These are phyloP conservation scores for Vitis hybrid DNA, from an alignment of 177 flowering plant species.

Conservation along the genomic window DNA sequence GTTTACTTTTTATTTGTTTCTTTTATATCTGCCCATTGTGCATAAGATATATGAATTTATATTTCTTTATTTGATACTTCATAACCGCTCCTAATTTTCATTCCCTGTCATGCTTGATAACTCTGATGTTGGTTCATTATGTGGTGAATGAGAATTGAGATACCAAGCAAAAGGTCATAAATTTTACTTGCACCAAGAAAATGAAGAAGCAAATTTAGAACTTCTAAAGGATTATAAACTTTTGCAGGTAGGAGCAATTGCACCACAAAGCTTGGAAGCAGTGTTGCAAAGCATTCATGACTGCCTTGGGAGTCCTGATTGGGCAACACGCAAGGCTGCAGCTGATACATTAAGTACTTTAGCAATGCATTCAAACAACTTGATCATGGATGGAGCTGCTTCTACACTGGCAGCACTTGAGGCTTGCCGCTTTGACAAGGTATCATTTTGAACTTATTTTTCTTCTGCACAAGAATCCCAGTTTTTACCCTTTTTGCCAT, in stretches of 20 bases:
- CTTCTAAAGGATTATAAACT: slow-evolving; percentile 2
- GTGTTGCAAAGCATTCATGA: slow-evolving; percentile 76
- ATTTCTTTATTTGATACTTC: not conserved
- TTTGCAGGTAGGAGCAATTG: slow-evolving; percentile 81
- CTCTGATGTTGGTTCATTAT: not conserved
- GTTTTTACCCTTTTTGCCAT: too few relatives aligned
- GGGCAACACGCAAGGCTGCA: slow-evolving; percentile 97
- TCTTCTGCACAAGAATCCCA: not conserved
- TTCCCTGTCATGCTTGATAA: not conserved
- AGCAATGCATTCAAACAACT: slow-evolving; percentile 68
- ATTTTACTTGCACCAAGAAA: not conserved
- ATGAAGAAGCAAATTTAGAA: not conserved
- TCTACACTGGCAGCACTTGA: slow-evolving; percentile 69
- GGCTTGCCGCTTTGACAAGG: slow-evolving; percentile 96
- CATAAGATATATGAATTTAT: not conserved
- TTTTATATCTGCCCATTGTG: not conserved
- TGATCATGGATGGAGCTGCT: slow-evolving; percentile 54
- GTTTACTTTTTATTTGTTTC: not conserved
- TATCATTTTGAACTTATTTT: slow-evolving; percentile 18
- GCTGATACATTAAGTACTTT: slow-evolving; percentile 78
- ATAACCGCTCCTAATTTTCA: not conserved
- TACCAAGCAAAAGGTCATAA: too few relatives aligned
- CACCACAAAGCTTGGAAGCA: slow-evolving; percentile 67
- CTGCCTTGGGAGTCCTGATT: slow-evolving; percentile 80
- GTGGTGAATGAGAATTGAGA: not conserved